These are phyloP conservation scores for Scheffersomyces amazonensis DNA, from an alignment of 805 yeast species.

Conservation along the genomic window DNA sequence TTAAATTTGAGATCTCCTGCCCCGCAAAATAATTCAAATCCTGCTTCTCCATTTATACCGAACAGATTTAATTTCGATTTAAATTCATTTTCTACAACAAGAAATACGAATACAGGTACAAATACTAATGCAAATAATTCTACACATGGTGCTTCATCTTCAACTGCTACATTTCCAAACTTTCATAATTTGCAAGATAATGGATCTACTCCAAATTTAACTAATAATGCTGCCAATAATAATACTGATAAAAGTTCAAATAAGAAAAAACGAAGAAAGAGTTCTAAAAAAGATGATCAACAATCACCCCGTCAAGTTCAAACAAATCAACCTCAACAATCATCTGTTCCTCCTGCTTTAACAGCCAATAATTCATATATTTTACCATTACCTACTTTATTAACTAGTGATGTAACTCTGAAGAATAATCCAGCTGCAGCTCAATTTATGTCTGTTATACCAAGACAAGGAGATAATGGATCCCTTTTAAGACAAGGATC, in stretches of 20 bases:
- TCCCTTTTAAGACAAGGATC: neutral
- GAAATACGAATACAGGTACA: slow-evolving; percentile 1
- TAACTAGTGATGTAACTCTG: slow-evolving; percentile 4
- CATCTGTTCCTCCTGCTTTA: slow-evolving; percentile 5
- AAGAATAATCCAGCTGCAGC: slow-evolving; percentile 1
- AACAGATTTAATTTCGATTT: slow-evolving; percentile 16
- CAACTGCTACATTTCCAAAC: neutral
- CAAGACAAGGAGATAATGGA: slow-evolving; percentile 2
- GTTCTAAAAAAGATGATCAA: slow-evolving; percentile 1
- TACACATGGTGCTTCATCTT: neutral
- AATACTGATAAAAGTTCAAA: neutral
- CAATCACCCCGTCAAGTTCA: slow-evolving; percentile 11
- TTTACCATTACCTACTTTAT: slow-evolving; percentile 11
- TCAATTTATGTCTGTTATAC: slow-evolving; percentile 5
- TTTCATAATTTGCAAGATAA: neutral
- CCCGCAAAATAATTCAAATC: slow-evolving; percentile 10
- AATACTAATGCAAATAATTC: neutral
- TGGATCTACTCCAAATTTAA: neutral
- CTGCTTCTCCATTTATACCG: slow-evolving; percentile 17
- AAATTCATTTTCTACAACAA: slow-evolving; percentile 8
- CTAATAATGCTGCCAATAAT: neutral
- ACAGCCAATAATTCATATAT: slow-evolving; percentile 6
- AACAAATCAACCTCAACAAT: slow-evolving; percentile 13
- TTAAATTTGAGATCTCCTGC: slow-evolving; percentile 7
- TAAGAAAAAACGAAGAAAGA: neutral